Evolutionary conservation across 2,329 filamentous ascomycete genomes (phyloP), one percentile per base, ranked within the genome.

Genomic region (Nigrograna mackinnonii): DNA sequence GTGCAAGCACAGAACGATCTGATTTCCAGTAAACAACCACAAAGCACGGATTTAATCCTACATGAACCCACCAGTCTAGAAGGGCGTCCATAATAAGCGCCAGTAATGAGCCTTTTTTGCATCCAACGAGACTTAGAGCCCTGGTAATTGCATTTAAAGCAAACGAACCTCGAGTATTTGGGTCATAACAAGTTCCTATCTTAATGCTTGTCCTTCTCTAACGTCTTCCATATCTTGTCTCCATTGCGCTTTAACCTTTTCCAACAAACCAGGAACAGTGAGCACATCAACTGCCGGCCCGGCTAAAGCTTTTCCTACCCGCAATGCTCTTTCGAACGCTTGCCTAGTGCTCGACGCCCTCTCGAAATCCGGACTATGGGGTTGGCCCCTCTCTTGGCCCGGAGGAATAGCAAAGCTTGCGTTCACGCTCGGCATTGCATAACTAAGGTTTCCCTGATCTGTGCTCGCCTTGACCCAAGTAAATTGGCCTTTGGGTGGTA

Each of bases 371-470:
- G 67, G 65, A n/a, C 58, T 71, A 39, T 72, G 69, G n/a, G 65
- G 64, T 7, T 57, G 62, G 12, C 67, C 68, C 11, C 54, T 47
- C 36, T 62, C 49, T 19, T 46, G 44, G 2, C 67, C 67, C 4
- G 66, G 65, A 1, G 62, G 50, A 33, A 72, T 80, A 19, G 70
- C 68, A 53, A 82, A 83, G 5, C 74, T 74, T 1, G 72, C 67
- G 41, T 71, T 78, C 26, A 84, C 57, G 39, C 76, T 79, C 28
- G 80, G 82, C 68, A 83, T 73, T 1, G 71, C 76, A 52, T 83
- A 77, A 49, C 76, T 81, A 40, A 84, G 62, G 47, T 84, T 74
- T 0, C 81, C 82, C 62, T 83, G 79, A 54, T 84, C 81, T 0
- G 79, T 82, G 49, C 77, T 80, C 4, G 80, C 79, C 53, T 69